Conservation (phyloP, 2,329 filamentous ascomycete species). For the Tolypocladium tropicale region DNA sequence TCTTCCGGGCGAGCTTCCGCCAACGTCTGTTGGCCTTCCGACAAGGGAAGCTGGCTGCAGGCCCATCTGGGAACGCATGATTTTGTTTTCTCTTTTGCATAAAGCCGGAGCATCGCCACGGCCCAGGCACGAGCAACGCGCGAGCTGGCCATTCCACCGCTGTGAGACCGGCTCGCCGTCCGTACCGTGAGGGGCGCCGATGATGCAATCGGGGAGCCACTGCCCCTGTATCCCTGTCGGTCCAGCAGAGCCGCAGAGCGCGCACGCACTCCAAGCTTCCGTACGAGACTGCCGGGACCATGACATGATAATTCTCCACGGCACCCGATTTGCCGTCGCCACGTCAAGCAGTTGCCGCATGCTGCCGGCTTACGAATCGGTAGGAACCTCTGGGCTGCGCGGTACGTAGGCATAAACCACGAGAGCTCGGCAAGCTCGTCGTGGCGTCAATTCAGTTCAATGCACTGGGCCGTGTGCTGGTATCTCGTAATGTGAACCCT, state of each 20-base stretch:
- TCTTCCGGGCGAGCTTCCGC: neutral
- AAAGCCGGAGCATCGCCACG: neutral
- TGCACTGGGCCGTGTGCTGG: neutral
- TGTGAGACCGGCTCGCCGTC: neutral
- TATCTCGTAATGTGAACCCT: neutral
- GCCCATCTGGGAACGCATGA: neutral
- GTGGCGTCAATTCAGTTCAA: too few relatives aligned
- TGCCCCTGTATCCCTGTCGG: neutral
- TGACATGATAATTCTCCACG: neutral
- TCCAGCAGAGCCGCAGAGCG: neutral
- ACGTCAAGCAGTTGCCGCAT: neutral
- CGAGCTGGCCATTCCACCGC: neutral
- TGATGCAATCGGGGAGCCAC: neutral
- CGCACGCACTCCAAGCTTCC: too few relatives aligned
- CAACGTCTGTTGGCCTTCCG: neutral
- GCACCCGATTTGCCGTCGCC: neutral
- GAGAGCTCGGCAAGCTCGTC: neutral
- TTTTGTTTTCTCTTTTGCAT: too few relatives aligned
- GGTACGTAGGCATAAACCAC: too few relatives aligned
- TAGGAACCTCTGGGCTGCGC: too few relatives aligned
- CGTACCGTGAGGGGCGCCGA: neutral
- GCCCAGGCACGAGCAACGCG: neutral
- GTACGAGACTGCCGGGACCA: neutral
- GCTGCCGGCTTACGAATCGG: neutral
- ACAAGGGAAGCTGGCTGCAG: neutral